Evolutionary conservation across 1,284 basidiomycete genomes (phyloP).

Genomic region (Xerocomus nothofagi): DNA sequence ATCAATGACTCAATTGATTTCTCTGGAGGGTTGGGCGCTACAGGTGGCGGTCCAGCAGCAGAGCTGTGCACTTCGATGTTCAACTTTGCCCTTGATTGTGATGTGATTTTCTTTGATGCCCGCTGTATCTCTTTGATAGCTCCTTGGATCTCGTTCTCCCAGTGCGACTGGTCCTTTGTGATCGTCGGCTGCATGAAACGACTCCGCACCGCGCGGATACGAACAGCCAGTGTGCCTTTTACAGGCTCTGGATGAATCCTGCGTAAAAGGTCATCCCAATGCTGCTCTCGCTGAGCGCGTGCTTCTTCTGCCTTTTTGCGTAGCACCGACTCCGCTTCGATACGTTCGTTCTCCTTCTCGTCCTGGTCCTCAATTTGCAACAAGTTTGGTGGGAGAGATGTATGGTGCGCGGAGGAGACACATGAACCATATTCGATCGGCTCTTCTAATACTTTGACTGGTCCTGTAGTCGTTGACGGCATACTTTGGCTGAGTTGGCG

Average conservation of each 20-base stretch:
- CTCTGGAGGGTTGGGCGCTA: constrained; percentile 46
- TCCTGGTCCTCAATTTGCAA: constrained; percentile 43
- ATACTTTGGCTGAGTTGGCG: constrained; percentile 44
- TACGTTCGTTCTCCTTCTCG: constrained; percentile 41
- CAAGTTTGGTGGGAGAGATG: constrained; percentile 41
- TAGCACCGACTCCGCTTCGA: constrained; percentile 50
- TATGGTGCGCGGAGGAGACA: constrained; percentile 28
- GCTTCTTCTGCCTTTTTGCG: constrained; percentile 59
- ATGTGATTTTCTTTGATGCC: constrained; percentile 44
- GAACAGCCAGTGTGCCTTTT: constrained; percentile 45
- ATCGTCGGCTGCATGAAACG: constrained; percentile 59
- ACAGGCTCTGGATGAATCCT: constrained; percentile 54
- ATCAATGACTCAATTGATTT: constrained; percentile 57
- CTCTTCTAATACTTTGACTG: constrained; percentile 49
- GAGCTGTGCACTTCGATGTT: constrained; percentile 4
- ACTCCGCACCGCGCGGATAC: constrained; percentile 52
- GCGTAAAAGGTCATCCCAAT: constrained; percentile 61
- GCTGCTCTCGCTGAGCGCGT: constrained; percentile 52
- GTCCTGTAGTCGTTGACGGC: constrained; percentile 35
- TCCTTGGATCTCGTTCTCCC: constrained; percentile 59
- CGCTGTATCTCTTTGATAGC: constrained; percentile 58
- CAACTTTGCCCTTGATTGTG: constrained; percentile 28
- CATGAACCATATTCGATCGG: constrained; percentile 53
- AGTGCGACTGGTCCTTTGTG: constrained; percentile 49
- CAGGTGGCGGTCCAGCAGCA: constrained; percentile 35